Conservation (phyloP, 1,284 basidiomycete species). For the Irpex sp. region DNA sequence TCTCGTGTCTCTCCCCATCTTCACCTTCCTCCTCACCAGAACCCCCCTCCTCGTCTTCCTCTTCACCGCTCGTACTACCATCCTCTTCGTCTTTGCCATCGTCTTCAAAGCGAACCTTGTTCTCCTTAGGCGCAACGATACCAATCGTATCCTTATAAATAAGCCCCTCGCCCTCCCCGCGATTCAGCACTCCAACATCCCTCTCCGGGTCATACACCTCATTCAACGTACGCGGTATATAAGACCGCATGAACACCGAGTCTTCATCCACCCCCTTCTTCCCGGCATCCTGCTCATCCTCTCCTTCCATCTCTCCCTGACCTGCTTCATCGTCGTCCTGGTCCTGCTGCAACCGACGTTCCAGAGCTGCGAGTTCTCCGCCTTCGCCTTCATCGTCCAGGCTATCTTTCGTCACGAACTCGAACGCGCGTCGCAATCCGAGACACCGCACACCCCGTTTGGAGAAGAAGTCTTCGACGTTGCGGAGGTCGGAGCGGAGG, state of each 20-base stretch:
- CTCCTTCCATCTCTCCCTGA: constrained; percentile 10
- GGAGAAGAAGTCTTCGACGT: constrained; percentile 91
- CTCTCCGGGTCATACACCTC: constrained; percentile 93
- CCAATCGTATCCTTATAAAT: constrained; percentile 88
- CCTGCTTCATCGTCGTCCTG: constrained; percentile 17
- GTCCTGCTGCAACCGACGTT: constrained; percentile 44
- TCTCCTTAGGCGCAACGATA: constrained; percentile 40
- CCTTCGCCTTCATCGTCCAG: constrained; percentile 32
- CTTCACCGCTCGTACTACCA: constrained; percentile 25
- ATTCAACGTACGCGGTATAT: constrained; percentile 89
- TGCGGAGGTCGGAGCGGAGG: constrained; percentile 87
- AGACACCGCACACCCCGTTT: constrained; percentile 74
- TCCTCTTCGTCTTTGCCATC: constrained; percentile 14
- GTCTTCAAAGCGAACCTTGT: constrained; percentile 1
- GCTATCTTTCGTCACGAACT: constrained; percentile 75
- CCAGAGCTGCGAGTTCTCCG: constrained; percentile 42
- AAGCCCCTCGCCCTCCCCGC: constrained; percentile 68
- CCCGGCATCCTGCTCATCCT: constrained; percentile 19
- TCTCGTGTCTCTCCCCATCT: constrained; percentile 42
- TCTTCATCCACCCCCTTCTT: constrained; percentile 59
- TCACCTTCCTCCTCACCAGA: constrained; percentile 22
- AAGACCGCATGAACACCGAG: constrained; percentile 82
- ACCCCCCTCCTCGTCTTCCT: constrained; percentile 32
- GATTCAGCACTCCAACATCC: constrained; percentile 72
- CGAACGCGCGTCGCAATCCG: constrained; percentile 83